These are phyloP conservation scores for Yarrowia yakushimensis DNA, from an alignment of 805 yeast species.

Conservation along the genomic window DNA sequence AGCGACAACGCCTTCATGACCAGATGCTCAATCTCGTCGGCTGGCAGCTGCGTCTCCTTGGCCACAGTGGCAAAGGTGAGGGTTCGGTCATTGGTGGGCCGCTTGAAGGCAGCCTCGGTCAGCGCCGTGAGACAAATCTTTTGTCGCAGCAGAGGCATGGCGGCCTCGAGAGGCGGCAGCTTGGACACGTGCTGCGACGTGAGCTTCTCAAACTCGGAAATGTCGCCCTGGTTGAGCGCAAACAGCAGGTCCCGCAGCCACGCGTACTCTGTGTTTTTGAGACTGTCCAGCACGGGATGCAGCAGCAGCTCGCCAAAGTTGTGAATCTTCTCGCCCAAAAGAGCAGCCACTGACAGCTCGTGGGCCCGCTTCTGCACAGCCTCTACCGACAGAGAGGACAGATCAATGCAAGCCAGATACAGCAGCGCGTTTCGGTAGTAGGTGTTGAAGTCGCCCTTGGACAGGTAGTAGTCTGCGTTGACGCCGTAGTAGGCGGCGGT, in stretches of 20 bases:
- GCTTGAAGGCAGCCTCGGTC: constrained; percentile 76
- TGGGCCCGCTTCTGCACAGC: constrained; percentile 55
- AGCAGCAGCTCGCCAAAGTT: constrained; percentile 93
- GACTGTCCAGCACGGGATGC: constrained; percentile 70
- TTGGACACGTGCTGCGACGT: constrained; percentile 41
- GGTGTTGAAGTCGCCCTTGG: constrained; percentile 70
- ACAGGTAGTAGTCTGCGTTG: constrained; percentile 69
- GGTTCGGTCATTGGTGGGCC: constrained; percentile 70
- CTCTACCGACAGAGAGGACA: constrained; percentile 41
- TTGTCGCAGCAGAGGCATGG: constrained; percentile 71
- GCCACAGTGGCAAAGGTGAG: constrained; percentile 73
- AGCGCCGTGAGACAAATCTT: constrained; percentile 90
- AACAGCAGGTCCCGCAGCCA: constrained; percentile 74
- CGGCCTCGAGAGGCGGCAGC: constrained; percentile 54
- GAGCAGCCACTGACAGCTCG: constrained; percentile 79
- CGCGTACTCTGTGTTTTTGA: constrained; percentile 48
- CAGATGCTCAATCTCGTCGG: constrained; percentile 80
- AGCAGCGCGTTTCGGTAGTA: constrained; percentile 79
- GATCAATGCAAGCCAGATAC: constrained; percentile 70
- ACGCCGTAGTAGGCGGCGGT: constrained; percentile 82
- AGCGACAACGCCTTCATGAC: constrained; percentile 88
- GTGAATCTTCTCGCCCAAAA: constrained; percentile 86
- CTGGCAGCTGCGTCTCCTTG: constrained; percentile 59
- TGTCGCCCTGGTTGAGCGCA: constrained; percentile 74
- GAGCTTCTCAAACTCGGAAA: constrained; percentile 57